Percentiles rank a stretch among this genome's conserved stretches.
Conservation (phyloP, 257 asterid genomes). For the Knoxia roxburghii region DNA sequence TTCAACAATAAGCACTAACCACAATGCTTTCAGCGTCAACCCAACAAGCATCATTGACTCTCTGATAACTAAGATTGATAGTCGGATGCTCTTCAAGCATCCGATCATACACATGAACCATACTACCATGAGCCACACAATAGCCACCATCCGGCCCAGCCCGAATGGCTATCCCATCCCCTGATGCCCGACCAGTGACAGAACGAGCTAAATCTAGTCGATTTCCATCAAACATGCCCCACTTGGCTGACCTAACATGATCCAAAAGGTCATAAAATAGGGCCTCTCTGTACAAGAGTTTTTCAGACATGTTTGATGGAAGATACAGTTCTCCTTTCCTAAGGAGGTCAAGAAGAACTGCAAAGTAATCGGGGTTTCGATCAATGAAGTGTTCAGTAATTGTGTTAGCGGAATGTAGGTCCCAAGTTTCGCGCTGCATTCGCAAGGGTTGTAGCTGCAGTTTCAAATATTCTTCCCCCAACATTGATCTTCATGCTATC, state of each 20-base stretch:
- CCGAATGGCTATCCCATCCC: slow-evolving; percentile 84
- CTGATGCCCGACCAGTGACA: slow-evolving; percentile 65
- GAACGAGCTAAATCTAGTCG: slow-evolving; percentile 47
- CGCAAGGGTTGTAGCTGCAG: slow-evolving; percentile 81
- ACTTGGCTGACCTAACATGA: slow-evolving; percentile 73
- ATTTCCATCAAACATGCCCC: slow-evolving; percentile 87
- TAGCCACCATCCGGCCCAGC: slow-evolving; percentile 92
- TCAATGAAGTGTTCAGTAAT: slow-evolving; percentile 65
- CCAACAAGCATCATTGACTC: slow-evolving; percentile 84
- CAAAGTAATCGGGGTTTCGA: slow-evolving; percentile 81
- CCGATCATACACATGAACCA: slow-evolving; percentile 96
- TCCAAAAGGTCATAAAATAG: slow-evolving; percentile 63
- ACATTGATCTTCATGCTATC: slow-evolving; percentile 73
- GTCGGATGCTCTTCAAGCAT: slow-evolving; percentile 82
- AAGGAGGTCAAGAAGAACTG: slow-evolving; percentile 75
- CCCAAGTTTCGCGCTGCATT: slow-evolving; percentile 90
- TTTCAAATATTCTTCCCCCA: slow-evolving; percentile 75
- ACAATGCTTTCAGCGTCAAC: slow-evolving; percentile 57
- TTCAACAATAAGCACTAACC: slow-evolving; percentile 70
- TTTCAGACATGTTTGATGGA: slow-evolving; percentile 62
- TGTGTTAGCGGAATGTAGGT: slow-evolving; percentile 40
- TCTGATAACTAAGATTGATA: slow-evolving; percentile 71
- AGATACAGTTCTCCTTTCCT: slow-evolving; percentile 78
- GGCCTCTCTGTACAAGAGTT: slow-evolving; percentile 67
- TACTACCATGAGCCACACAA: slow-evolving; percentile 88